A percentile compares a stretch with the other conserved stretches of the same genome.
Conservation (phyloP, 1,139 yeast species). For the Hyphopichia buzzinii region DNA sequence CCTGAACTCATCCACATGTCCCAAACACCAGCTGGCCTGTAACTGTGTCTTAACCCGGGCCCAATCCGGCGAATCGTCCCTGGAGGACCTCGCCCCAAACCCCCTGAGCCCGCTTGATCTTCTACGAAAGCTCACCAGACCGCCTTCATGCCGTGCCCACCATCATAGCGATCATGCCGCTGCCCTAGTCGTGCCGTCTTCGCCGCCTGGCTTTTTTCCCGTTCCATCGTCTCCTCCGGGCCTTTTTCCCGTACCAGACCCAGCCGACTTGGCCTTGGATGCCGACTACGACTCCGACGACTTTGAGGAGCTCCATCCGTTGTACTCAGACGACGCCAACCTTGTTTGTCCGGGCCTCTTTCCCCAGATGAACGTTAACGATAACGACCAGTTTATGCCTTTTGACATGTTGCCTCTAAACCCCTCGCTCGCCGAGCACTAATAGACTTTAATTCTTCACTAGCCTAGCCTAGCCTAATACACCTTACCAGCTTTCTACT, state of each 20-base stretch:
- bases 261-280: constrained; percentile 1
- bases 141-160: too few species aligned
- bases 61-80: too few species aligned
- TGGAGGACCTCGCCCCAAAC: too few species aligned
- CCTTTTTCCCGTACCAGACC: constrained; percentile 1
- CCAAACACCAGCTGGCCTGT: too few species aligned
- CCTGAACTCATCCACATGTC: too few species aligned
- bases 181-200: too few species aligned
- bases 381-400: constrained; percentile 21
- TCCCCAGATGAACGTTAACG: constrained; percentile 32
- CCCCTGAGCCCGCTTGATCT: background rate
- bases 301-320: constrained; percentile 12
- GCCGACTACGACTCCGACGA: constrained; percentile 7
- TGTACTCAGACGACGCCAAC: constrained; percentile 1
- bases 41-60: too few species aligned
- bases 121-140: background rate
- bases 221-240: constrained; percentile 1
- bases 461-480: too few species aligned
- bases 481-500: too few species aligned
- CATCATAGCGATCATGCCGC: too few species aligned
- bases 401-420: constrained; percentile 29
- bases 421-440: constrained; percentile 20
- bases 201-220: background rate
- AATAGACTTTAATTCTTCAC: background rate
- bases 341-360: constrained; percentile 35